phyloP scores from a whole-genome alignment of 768 basidiomycete genomes.

The Tephrocybe sp. region DNA sequence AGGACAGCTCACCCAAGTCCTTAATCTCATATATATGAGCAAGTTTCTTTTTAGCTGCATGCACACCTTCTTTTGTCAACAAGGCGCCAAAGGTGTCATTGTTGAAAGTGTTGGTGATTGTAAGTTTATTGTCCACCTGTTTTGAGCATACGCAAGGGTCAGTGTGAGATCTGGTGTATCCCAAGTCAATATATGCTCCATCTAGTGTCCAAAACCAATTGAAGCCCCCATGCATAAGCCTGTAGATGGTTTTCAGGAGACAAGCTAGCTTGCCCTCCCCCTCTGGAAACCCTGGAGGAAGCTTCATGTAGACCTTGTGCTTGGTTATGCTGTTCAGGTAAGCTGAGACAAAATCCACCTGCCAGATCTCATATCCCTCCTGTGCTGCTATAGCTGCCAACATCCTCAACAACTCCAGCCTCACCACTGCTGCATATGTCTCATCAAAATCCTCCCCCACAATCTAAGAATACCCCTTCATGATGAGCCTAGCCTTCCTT shows the following conservation, averaged over 20 bases:
- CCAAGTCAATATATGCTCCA: neutral
- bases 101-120: conserved; percentile 1
- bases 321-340: neutral
- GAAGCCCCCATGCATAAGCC: neutral
- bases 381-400: neutral
- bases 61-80: neutral
- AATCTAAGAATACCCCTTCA: too few species aligned
- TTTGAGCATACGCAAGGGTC: neutral
- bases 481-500: too few species aligned
- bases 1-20: neutral
- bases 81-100: neutral
- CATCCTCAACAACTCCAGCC: neutral
- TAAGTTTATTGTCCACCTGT: neutral
- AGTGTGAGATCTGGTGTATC: neutral
- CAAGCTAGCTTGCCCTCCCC: neutral
- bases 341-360: neutral
- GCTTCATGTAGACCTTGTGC: neutral
- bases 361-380: neutral
- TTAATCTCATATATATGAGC: neutral
- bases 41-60: neutral
- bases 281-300: neutral
- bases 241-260: conserved; percentile 1
- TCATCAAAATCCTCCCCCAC: too few species aligned
- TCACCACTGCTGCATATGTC: neutral
- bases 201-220: neutral